Conservation (phyloP, 805 yeast genomes). For the Cyberlindnera euphorbiae region DNA sequence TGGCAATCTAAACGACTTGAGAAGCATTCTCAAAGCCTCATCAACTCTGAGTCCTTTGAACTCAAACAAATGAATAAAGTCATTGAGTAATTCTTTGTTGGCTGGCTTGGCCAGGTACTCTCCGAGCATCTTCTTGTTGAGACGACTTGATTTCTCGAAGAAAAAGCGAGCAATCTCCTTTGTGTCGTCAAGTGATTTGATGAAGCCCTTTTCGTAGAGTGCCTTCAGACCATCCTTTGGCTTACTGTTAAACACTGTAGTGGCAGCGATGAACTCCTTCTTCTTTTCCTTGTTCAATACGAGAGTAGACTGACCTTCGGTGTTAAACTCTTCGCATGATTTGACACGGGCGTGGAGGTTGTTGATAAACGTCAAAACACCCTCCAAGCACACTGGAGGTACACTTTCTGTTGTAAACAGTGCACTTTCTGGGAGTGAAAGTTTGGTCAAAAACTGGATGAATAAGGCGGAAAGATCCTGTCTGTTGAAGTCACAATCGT, state of each 20-base stretch:
- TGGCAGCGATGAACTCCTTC: constrained; percentile 70
- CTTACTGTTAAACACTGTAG: constrained; percentile 69
- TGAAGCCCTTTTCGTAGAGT: constrained; percentile 61
- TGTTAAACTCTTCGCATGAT: constrained; percentile 18
- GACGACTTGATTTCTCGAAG: constrained; percentile 69
- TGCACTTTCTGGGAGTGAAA: constrained; percentile 86
- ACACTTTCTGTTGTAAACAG: constrained; percentile 73
- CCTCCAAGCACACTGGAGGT: constrained; percentile 92
- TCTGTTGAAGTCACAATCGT: constrained; percentile 88
- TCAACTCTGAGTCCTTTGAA: constrained; percentile 80
- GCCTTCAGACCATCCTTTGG: constrained; percentile 72
- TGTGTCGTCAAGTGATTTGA: constrained; percentile 44
- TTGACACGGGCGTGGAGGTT: constrained; percentile 48
- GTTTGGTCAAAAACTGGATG: constrained; percentile 64
- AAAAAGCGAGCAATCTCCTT: constrained; percentile 71
- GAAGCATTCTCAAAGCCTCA: constrained; percentile 79
- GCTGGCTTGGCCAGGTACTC: constrained; percentile 77
- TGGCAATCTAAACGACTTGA: constrained; percentile 84
- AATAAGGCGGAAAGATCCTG: constrained; percentile 68
- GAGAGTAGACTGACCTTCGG: constrained; percentile 12
- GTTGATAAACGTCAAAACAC: constrained; percentile 65
- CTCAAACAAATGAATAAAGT: constrained; percentile 68
- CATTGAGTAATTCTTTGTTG: constrained; percentile 52
- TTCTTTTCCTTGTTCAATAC: constrained; percentile 43
- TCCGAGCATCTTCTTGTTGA: constrained; percentile 86